Base-by-base conservation (phyloP, 2,329 filamentous ascomycete species). In the Thielaviopsis euricoi region DNA sequence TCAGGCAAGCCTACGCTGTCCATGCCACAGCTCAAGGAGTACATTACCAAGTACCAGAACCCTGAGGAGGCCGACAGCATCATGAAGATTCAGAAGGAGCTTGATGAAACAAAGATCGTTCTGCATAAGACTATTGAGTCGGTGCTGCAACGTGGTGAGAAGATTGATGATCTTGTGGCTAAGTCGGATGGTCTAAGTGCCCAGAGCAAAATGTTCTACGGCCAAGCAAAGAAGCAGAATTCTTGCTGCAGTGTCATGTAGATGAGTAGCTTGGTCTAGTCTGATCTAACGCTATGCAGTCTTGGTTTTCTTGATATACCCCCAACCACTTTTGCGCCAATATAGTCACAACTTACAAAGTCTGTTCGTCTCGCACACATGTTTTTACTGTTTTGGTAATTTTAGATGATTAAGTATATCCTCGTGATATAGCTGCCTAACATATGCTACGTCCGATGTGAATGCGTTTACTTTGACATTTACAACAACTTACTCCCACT, bases 191-290 rank as follows among this genome's bases (percentile, higher is more conserved):
- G 85, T 13, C 72, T 98, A 66, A 95, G 88, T 71, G 81, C 82
- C 54, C 87, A 93, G 76, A 95, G 89, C 74, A 97, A 95, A 79
- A 91, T 94, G 86, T 98, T 98, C 71, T 97, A 97, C 71, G 89
- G 85, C 85, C 71, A 65, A 77, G 85, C 85, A 67, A 88, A 88
- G 77, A 87, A 87, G 73, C 83, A 87, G 69, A 89, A 88, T 72
- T 85, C 82, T 23, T 88, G 85, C 78, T 87, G 85, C 67, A 66
- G 81, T 60, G 67, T 86, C 65, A 86, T 86, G 82, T 87, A 79
- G 67, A 52, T 19, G 15, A n/a, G n/a, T 33, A n/a, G 13, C 19
- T 6, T 10, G 43, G n/a, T 21, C n/a, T 48, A n/a, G n/a, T 48
- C n/a, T 48, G 37, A n/a, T 43, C 37, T n/a, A 15, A 43, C n/a